A percentile compares a stretch with the other conserved stretches of the same genome.
Evolutionary conservation across 2,329 filamentous ascomycete genomes (phyloP).

Genomic region (Apiospora phragmitis): DNA sequence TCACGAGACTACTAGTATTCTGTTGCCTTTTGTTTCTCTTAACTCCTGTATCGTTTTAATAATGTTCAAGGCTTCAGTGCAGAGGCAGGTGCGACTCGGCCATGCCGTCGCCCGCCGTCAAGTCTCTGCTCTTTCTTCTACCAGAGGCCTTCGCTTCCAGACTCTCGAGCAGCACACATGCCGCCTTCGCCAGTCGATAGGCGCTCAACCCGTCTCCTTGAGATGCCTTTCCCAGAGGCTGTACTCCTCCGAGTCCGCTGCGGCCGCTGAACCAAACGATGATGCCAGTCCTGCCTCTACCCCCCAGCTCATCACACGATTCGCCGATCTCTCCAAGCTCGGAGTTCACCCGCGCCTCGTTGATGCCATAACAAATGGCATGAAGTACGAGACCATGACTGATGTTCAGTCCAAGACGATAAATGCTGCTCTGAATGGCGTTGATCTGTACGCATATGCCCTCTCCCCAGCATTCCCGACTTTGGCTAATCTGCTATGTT

Average conservation of each 20-base stretch:
- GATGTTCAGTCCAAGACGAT: conserved; percentile 88
- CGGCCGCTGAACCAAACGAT: conserved; percentile 5
- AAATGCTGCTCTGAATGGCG: conserved; percentile 73
- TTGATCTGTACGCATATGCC: conserved; percentile 68
- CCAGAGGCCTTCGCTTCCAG: conserved; percentile 14
- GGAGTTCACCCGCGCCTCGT: conserved; percentile 67
- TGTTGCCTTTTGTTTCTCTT: background rate
- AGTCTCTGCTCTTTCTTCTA: conserved; percentile 14
- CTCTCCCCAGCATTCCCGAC: background rate
- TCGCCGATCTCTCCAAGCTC: conserved; percentile 44
- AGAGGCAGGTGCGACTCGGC: conserved; percentile 17
- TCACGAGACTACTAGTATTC: background rate
- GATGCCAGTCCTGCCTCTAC: conserved; percentile 8
- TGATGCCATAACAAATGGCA: conserved; percentile 65
- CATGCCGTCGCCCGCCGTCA: conserved; percentile 15
- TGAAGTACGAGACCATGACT: conserved; percentile 85
- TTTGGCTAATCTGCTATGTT: background rate
- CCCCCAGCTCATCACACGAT: conserved; percentile 36
- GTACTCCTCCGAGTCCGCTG: conserved; percentile 15
- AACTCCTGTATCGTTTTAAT: background rate
- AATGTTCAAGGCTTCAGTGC: conserved; percentile 19
- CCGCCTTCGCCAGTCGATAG: background rate
- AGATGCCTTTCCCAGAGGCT: conserved; percentile 7
- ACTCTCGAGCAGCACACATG: conserved; percentile 12
- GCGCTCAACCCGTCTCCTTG: conserved; percentile 1